Base-by-base conservation (phyloP, 2,329 filamentous ascomycete species). In the Colletotrichum agaves region DNA sequence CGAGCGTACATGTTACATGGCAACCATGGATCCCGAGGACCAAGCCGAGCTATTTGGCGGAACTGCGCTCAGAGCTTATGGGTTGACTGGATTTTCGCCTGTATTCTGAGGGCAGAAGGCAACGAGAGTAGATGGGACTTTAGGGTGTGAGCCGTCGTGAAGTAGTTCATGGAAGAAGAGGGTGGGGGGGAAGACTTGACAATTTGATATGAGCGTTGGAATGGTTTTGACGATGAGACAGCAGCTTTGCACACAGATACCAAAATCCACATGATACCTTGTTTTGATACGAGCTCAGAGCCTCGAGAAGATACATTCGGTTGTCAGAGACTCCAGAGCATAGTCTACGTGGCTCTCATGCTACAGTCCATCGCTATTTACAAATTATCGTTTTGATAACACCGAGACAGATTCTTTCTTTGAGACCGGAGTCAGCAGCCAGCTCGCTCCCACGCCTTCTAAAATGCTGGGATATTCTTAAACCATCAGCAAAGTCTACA, bases 41-140 rank as follows among this genome's bases (percentile, higher is more conserved):
- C 86, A 87, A 76, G 84, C 84, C 67, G 86, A 85, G 78, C 83
- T 97, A 53, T 97, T 93, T 88, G 88, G 87, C 53, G 87, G 86
- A 19, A 93, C 91, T 11, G 93, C 92, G 1, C 82, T 86, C 59
- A 85, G 87, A 78, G 93, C 91, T 2, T 98, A 97, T 73, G 79
- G 80, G 3, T 65, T 71, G 46, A 70, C 43, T 17, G 33, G 15
- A 15, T 37, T 49, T 47, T 19, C 46, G 17, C 23, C 46, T 12
- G 44, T 63, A 15, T 44, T 60, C 37, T 50, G 31, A 23, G 33
- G 39, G 44, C 27, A 27, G 49, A 19, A 7, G 4, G 41, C 10
- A 31, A 37, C 12, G 43, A 60, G 13, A 53, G 33, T 21, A 39
- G 11, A n/a, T 21, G 12, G 17, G 17, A 53, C 3, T 21, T 21